phyloP scores from a whole-genome alignment of 2,329 filamentous ascomycete genomes.

The Massarina eburnea region DNA sequence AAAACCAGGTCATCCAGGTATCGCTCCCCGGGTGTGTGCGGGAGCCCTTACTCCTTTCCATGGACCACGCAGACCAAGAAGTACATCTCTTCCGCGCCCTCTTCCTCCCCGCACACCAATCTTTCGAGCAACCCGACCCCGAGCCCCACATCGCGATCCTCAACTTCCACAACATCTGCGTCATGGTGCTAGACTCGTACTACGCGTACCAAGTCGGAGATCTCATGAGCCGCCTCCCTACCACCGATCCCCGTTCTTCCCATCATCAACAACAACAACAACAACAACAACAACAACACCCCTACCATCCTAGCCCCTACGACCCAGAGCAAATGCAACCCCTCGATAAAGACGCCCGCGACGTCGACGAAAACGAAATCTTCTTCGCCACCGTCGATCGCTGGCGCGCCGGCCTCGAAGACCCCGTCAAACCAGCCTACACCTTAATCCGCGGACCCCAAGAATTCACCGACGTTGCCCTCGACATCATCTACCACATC shows the following conservation, averaged over 20 bases:
- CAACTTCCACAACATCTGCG: constrained; percentile 37
- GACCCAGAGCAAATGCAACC: constrained; percentile 17
- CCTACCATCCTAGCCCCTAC: background rate
- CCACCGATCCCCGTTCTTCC: too few relatives aligned
- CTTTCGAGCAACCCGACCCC: constrained; percentile 17
- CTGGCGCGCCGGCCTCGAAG: constrained; percentile 28
- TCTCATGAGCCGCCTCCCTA: constrained; percentile 12
- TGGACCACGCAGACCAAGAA: constrained; percentile 28
- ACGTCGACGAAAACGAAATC: constrained; percentile 30
- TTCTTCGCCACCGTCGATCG: constrained; percentile 36
- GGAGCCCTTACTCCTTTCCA: constrained; percentile 30
- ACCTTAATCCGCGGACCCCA: constrained; percentile 28
- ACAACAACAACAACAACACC: background rate
- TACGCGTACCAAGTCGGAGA: constrained; percentile 29
- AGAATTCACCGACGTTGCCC: constrained; percentile 36
- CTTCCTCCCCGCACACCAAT: constrained; percentile 31
- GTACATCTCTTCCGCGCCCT: constrained; percentile 26
- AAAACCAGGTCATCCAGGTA: constrained; percentile 28
- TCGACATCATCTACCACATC: constrained; percentile 33
- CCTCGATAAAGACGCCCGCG: constrained; percentile 4
- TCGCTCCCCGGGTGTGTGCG: constrained; percentile 42
- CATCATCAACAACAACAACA: too few relatives aligned
- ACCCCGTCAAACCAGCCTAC: constrained; percentile 14
- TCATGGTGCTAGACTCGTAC: constrained; percentile 35
- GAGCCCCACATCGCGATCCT: constrained; percentile 25